Conservation (phyloP, 73 alveolate species). For the Paramecium tetraurelia region DNA sequence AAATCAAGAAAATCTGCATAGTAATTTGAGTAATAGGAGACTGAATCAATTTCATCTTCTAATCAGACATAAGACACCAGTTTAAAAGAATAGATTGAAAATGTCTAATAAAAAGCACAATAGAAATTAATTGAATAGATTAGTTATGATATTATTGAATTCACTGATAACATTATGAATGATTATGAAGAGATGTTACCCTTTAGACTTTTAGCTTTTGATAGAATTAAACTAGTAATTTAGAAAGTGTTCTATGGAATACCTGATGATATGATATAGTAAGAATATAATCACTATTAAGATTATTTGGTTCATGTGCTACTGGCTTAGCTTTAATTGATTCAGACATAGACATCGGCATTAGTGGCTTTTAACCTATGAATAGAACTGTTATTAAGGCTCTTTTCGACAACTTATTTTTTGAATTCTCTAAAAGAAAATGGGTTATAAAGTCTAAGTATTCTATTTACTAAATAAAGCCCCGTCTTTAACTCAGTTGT, state of each 20-base stretch:
- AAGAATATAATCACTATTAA: neutral
- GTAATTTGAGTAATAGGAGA: neutral
- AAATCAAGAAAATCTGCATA: neutral
- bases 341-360: constrained; percentile 55
- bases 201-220: neutral
- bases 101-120: neutral
- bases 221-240: neutral
- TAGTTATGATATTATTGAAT: neutral
- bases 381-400: neutral
- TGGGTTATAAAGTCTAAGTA: constrained; percentile 36
- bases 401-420: neutral
- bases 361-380: constrained; percentile 31
- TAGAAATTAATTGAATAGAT: neutral
- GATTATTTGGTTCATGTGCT: constrained; percentile 60
- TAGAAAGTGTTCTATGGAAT: neutral
- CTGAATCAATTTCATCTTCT: neutral
- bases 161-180: neutral
- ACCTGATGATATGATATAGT: neutral
- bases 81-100: neutral
- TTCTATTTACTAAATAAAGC: neutral
- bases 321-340: constrained; percentile 55
- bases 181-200: constrained; percentile 20
- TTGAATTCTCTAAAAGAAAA: neutral
- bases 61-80: neutral
- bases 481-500: neutral